phyloP scores from a whole-genome alignment of 2,329 filamentous ascomycete species.

The Sarocladium kiliense region DNA sequence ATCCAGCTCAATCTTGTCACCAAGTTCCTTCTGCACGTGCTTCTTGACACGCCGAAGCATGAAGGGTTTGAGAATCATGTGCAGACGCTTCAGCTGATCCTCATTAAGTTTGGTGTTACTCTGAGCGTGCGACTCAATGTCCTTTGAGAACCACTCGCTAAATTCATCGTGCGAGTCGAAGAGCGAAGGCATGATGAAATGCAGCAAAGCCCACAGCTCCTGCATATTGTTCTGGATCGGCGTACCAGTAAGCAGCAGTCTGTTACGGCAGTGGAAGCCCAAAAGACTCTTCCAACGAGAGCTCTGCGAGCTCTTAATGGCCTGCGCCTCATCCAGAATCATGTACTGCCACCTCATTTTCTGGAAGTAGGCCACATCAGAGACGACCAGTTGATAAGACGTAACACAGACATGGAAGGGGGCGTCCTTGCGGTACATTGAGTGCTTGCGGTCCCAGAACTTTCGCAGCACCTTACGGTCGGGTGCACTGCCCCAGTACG shows the following conservation, averaged over 20 bases:
- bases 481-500: slow-evolving; percentile 93
- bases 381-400: slow-evolving; percentile 94
- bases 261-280: slow-evolving; percentile 91
- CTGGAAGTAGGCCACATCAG: slow-evolving; percentile 95
- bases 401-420: slow-evolving; percentile 95
- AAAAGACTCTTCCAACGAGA: slow-evolving; percentile 95
- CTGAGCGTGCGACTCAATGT: slow-evolving; percentile 96
- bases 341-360: slow-evolving; percentile 99
- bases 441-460: slow-evolving; percentile 98
- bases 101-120: slow-evolving; percentile 99
- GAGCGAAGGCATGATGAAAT: slow-evolving; percentile 99
- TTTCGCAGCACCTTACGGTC: slow-evolving; percentile 95
- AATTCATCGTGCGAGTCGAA: slow-evolving; percentile 94
- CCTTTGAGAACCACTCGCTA: slow-evolving; percentile 90
- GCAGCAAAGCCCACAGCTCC: slow-evolving; percentile 91
- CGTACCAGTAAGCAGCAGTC: slow-evolving; percentile 88
- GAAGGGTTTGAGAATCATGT: slow-evolving; percentile 99
- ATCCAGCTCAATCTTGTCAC: slow-evolving; percentile 96
- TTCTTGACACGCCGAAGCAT: slow-evolving; percentile 99
- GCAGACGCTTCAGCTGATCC: slow-evolving; percentile 90
- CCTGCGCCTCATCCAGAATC: slow-evolving; percentile 97
- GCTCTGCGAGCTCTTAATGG: slow-evolving; percentile 96
- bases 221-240: slow-evolving; percentile 99
- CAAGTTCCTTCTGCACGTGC: slow-evolving; percentile 97
- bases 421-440: slow-evolving; percentile 88